Evolutionary conservation across 2,329 filamentous ascomycete genomes (phyloP).

Genomic region (Teratosphaeria epicoccoides): DNA sequence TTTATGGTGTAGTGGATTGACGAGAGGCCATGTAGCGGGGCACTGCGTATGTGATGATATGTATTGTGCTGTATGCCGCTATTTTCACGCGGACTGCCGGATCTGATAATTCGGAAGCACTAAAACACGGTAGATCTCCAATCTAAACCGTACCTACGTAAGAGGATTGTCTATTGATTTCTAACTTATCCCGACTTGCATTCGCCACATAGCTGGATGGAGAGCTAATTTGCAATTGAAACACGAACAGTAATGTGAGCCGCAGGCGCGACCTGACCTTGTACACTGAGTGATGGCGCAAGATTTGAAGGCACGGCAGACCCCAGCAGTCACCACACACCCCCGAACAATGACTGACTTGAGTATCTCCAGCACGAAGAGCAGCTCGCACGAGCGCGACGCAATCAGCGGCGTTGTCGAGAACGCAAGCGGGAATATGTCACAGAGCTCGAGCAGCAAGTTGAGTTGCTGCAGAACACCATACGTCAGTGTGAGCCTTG

Average conservation of each 20-base stretch:
- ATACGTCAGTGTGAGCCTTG: background rate
- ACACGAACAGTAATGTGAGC: background rate
- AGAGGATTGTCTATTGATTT: too few relatives aligned
- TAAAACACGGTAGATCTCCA: too few relatives aligned
- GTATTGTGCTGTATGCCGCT: too few relatives aligned
- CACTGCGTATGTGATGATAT: too few relatives aligned
- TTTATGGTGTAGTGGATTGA: too few relatives aligned
- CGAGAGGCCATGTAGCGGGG: too few relatives aligned
- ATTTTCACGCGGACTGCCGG: too few relatives aligned
- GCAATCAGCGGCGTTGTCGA: background rate
- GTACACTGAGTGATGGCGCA: background rate
- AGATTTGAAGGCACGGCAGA: background rate
- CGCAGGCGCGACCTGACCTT: background rate
- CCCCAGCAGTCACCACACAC: background rate
- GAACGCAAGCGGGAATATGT: background rate
- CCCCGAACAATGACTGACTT: conserved; percentile 26
- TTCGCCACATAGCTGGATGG: too few relatives aligned
- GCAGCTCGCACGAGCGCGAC: background rate
- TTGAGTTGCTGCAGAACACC: background rate
- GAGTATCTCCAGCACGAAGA: conserved; percentile 14
- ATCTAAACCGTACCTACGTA: too few relatives aligned
- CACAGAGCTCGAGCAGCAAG: background rate
- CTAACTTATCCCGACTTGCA: too few relatives aligned
- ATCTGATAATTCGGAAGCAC: too few relatives aligned
- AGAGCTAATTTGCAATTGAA: background rate